These are phyloP conservation scores for Haplosporangium sp. DNA, from an alignment of 371 early-diverging fungal species.

Conservation along the genomic window DNA sequence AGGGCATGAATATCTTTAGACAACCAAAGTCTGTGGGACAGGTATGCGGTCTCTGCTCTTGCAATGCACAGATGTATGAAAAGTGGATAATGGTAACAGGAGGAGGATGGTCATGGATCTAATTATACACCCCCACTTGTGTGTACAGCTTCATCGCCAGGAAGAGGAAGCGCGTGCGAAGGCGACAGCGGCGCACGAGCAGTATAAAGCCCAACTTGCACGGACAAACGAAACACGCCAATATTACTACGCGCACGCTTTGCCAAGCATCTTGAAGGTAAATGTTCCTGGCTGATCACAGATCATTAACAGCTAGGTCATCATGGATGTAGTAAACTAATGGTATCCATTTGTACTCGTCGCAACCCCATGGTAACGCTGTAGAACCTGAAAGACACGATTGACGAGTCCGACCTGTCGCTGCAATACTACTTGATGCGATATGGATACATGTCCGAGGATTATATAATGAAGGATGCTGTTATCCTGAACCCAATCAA, in stretches of 20 bases:
- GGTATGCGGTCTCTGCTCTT: conserved; percentile 38
- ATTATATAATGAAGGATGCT: conserved; percentile 64
- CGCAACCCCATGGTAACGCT: neutral
- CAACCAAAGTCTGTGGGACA: conserved; percentile 64
- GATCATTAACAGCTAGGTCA: too few species aligned
- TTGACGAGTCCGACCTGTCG: conserved; percentile 78
- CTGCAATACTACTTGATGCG: conserved; percentile 76
- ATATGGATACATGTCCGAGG: conserved; percentile 70
- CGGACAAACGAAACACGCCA: conserved; percentile 69
- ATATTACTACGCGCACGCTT: conserved; percentile 68
- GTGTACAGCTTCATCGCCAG: conserved; percentile 64
- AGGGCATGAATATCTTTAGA: conserved; percentile 60
- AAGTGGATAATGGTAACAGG: too few species aligned
- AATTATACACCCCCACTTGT: neutral
- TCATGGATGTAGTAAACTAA: neutral
- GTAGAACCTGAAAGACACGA: conserved; percentile 73
- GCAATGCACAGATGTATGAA: neutral
- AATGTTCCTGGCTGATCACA: neutral
- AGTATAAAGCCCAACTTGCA: conserved; percentile 74
- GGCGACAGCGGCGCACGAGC: conserved; percentile 75
- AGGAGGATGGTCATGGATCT: too few species aligned
- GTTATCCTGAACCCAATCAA: conserved; percentile 60
- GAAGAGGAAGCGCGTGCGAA: conserved; percentile 78
- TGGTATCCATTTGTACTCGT: neutral
- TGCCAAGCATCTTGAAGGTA: conserved; percentile 75